Evolutionary conservation across 371 early-diverging fungal species (phyloP), one percentile per base, ranked within the genome.

Genomic region (Smittium culicis): DNA sequence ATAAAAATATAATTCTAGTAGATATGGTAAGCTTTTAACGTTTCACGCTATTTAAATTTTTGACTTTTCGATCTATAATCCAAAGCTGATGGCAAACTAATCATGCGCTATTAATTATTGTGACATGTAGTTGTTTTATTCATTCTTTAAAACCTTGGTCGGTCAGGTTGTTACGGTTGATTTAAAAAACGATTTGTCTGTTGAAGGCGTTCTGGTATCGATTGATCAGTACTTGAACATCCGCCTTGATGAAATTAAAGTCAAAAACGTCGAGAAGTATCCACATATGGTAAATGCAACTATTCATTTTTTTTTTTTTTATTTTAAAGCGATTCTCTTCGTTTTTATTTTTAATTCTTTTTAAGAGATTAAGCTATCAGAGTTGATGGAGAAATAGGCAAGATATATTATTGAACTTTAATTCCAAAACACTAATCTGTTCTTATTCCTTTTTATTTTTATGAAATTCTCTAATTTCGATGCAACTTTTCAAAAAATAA

Each of bases 161-260:
- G 95, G 96, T 33, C 88, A 94, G 70, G 79, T 85, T 65, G 96
- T 99, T 2, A 91, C 90, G 1, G 90, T 99, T n/a, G 96, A 96
- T 79, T 84, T 99, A 71, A 99, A 99, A 77, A 98, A 99, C 75
- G 98, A 96, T 78, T 73, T 99, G 62, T 85, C 88, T 28, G 91
- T 99, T 67, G 84, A 82, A 29, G 99, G 99, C 24, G 87, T 83
- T 24, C 81, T 99, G 31, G 90, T 89, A 34, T 95, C 95, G 1
- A 97, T 99, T 16, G 99, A 99, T 82, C 98, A 96, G 77, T 99
- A 93, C 76, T 81, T 99, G 68, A 99, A 99, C 79, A 90, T 99
- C 72, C 96, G 93, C 74, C 79, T 99, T 61, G 92, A 96, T 71
- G 87, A 93, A 54, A 91, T 96, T 71, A 77, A 79, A 57, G 94